phyloP scores from a whole-genome alignment of 306 rosid genomes.

The Inga laurina region DNA sequence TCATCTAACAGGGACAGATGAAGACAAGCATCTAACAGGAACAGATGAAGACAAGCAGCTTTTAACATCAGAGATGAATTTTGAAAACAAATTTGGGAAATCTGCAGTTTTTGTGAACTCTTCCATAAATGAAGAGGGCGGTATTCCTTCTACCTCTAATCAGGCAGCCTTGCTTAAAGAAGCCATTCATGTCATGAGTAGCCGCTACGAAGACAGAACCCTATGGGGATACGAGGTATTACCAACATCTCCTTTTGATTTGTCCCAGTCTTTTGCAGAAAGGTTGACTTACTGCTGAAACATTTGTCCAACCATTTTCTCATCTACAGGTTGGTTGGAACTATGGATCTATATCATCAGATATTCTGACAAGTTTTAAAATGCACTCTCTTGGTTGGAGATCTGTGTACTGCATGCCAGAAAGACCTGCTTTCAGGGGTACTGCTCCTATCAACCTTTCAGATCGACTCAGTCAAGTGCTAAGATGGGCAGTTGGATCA shows the following conservation, averaged over 20 bases:
- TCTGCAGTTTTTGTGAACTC: slow-evolving; percentile 76
- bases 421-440: slow-evolving; percentile 79
- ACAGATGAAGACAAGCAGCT: slow-evolving; percentile 71
- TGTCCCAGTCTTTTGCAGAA: not conserved
- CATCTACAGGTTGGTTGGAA: slow-evolving; percentile 79
- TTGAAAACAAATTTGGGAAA: slow-evolving; percentile 79
- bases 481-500: slow-evolving; percentile 94
- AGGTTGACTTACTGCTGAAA: slow-evolving; percentile 1
- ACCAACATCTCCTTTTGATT: slow-evolving; percentile 13
- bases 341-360: slow-evolving; percentile 89
- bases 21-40: slow-evolving; percentile 57
- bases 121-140: slow-evolving; percentile 83
- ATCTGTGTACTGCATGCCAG: slow-evolving; percentile 91
- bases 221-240: slow-evolving; percentile 93
- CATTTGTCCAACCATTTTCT: slow-evolving; percentile 20
- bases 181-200: slow-evolving; percentile 89
- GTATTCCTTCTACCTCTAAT: slow-evolving; percentile 74
- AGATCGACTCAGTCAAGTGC: slow-evolving; percentile 90
- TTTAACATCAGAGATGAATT: slow-evolving; percentile 68
- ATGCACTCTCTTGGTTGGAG: slow-evolving; percentile 95
- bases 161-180: slow-evolving; percentile 87
- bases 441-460: slow-evolving; percentile 97
- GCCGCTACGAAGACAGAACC: slow-evolving; percentile 90
- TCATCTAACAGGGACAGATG: slow-evolving; percentile 52
- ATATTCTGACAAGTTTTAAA: slow-evolving; percentile 79